These are phyloP conservation scores for Benincasa hispida DNA, from an alignment of 306 rosid species.

Conservation along the genomic window DNA sequence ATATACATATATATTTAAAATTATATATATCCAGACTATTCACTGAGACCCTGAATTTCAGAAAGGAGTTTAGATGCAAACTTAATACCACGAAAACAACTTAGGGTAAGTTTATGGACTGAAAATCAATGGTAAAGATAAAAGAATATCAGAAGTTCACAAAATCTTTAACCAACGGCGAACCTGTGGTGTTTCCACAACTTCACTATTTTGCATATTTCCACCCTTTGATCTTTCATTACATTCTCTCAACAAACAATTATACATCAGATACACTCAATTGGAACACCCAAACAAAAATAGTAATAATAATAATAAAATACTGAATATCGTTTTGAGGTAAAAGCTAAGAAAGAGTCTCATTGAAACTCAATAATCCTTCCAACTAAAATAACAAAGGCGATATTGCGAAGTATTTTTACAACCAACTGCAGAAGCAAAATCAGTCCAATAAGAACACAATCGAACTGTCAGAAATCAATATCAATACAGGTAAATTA, in stretches of 20 bases:
- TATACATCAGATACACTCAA: not conserved
- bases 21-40: no score
- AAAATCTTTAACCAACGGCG: not conserved
- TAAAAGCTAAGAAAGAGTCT: not conserved
- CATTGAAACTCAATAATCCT: not conserved
- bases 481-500: not conserved
- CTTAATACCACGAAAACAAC: not conserved
- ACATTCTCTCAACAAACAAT: not conserved
- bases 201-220: not conserved
- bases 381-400: not conserved
- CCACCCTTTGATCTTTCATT: not conserved
- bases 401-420: not conserved
- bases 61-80: not conserved
- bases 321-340: not conserved
- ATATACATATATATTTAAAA: no score
- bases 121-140: not conserved
- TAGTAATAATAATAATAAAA: not conserved
- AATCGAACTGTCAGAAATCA: not conserved
- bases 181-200: not conserved
- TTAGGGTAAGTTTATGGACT: not conserved
- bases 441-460: not conserved
- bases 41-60: not conserved
- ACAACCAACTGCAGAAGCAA: not conserved
- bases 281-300: not conserved
- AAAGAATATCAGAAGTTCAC: not conserved